Evolutionary conservation across 73 alveolate species (phyloP).

Genomic region (Blepharisma japonicum): DNA sequence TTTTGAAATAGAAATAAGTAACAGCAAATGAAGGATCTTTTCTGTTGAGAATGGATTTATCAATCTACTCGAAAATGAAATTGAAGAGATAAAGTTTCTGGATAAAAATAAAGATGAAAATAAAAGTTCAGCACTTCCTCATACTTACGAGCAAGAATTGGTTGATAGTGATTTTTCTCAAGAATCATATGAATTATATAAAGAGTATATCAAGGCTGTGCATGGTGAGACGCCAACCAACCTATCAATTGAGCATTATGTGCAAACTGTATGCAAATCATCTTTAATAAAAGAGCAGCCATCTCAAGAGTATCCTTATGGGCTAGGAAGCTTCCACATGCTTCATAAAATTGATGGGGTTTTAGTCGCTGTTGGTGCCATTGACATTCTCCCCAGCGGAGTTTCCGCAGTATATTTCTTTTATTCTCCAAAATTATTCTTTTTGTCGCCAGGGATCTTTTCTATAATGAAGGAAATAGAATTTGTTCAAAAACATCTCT

Average conservation of each 20-base stretch:
- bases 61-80: background rate
- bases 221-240: conserved; percentile 49
- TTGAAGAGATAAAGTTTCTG: background rate
- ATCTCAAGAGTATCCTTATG: conserved; percentile 13
- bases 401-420: conserved; percentile 75
- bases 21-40: background rate
- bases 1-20: background rate
- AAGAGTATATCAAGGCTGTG: conserved; percentile 50
- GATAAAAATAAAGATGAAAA: background rate
- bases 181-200: conserved; percentile 54
- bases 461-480: conserved; percentile 91
- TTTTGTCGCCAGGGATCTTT: conserved; percentile 78
- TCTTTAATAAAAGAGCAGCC: conserved; percentile 52
- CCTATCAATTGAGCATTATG: conserved; percentile 35
- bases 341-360: conserved; percentile 89
- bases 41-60: conserved; percentile 11
- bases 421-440: conserved; percentile 87
- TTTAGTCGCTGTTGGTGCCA: conserved; percentile 87
- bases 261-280: conserved; percentile 47
- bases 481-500: conserved; percentile 58
- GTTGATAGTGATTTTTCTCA: conserved; percentile 45
- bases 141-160: background rate
- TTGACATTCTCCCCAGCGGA: conserved; percentile 72
- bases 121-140: background rate
- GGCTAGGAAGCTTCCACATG: conserved; percentile 80